Percentiles rank a stretch among this genome's conserved stretches.
Conservation (phyloP, 768 basidiomycete species). For the Agrocybe praecox region DNA sequence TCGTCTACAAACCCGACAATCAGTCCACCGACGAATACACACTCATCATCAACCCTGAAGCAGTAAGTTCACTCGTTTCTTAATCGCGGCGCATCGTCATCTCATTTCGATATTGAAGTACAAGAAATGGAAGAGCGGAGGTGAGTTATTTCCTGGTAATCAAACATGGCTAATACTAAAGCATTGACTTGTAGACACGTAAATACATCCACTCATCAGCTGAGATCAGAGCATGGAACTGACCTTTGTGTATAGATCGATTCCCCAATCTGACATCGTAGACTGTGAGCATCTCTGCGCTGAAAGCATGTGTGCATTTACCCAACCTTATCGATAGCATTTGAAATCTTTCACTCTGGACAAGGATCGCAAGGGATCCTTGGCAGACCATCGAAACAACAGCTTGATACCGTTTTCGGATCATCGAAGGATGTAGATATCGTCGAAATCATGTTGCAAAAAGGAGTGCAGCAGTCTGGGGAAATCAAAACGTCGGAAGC, state of each 20-base stretch:
- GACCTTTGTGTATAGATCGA: slow-evolving; percentile 45
- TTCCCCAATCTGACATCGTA: slow-evolving; percentile 76
- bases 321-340: slow-evolving; percentile 46
- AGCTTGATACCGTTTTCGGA: slow-evolving; percentile 75
- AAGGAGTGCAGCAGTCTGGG: slow-evolving; percentile 59
- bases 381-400: slow-evolving; percentile 77
- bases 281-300: slow-evolving; percentile 58
- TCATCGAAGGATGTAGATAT: slow-evolving; percentile 69
- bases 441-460: slow-evolving; percentile 56
- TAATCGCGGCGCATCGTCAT: slow-evolving; percentile 1
- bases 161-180: slow-evolving; percentile 18
- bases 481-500: slow-evolving; percentile 39
- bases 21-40: slow-evolving; percentile 75
- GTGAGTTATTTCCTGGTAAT: slow-evolving; percentile 40
- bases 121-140: slow-evolving; percentile 81
- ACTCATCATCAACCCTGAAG: slow-evolving; percentile 63
- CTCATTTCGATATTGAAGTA: slow-evolving; percentile 42
- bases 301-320: background rate
- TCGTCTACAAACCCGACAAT: slow-evolving; percentile 79
- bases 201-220: slow-evolving; percentile 29
- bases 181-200: slow-evolving; percentile 60
- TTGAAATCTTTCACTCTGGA: slow-evolving; percentile 65
- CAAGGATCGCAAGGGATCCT: slow-evolving; percentile 83
- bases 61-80: slow-evolving; percentile 45
- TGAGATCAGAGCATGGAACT: slow-evolving; percentile 6